Evolutionary conservation across 2,329 filamentous ascomycete genomes (phyloP), one percentile per base, ranked within the genome.

Genomic region (Paecilomyces fulvus): DNA sequence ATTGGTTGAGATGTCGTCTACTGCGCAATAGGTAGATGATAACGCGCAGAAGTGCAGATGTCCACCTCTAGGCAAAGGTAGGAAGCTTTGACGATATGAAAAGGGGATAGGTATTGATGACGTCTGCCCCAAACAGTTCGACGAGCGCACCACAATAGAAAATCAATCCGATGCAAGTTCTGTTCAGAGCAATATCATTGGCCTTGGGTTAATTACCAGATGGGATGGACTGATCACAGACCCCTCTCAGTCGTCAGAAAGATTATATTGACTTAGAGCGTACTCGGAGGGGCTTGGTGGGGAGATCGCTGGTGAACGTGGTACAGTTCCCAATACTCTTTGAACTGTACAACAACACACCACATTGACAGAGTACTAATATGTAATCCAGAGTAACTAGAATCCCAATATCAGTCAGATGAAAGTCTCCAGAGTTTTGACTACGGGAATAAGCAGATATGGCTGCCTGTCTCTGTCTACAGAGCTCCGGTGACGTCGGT

Each of bases 101-200:
- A 43, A 43, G n/a, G 51, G 20, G 31, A 28, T 55, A 51, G 52
- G 57, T 59, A 59, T 58, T 59, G 53, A 59, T 59, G 58, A 59
- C 58, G 58, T 59, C 58, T 52, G 49, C 28, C 31, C 52, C 30
- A 51, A 51, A 57, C 11, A 46, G 30, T 51, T 10, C 17, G 30
- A 21, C 14, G 21, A n/a, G 31, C 51, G 14, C 12, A 17, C 51
- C 25, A n/a, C 48, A 49, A 17, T 49, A 20, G 10, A 49, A 28
- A n/a, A 2, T 1, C 8, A 20, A 49, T 49, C 48, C 14, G 48
- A 28, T 8, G 25, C 48, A 23, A 28, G 23, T 49, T 20, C 11
- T 23, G 48, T 0, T 49, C 48, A 49, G 25, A 49, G 25, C 10
- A 28, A 28, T 20, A 5, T 3, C 48, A 49, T 49, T 23, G 12